phyloP scores from a whole-genome alignment of 805 yeast species.

The Debaryomyces castellii region DNA sequence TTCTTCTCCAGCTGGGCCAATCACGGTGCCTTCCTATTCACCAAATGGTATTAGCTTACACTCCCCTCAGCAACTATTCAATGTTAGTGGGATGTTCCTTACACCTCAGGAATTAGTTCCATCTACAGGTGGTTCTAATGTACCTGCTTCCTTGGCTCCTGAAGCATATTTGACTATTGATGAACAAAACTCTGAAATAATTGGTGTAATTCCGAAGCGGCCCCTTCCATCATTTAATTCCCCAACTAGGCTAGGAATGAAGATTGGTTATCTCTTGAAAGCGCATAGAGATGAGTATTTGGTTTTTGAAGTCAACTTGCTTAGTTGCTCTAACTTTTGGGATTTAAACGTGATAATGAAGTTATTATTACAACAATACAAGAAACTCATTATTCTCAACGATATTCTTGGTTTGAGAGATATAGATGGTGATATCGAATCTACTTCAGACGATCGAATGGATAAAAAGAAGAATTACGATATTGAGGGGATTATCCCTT shows the following conservation, averaged over 20 bases:
- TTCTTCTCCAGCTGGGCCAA: conserved; percentile 21
- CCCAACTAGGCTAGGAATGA: conserved; percentile 66
- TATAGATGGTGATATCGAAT: conserved; percentile 14
- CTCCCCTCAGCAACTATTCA: conserved; percentile 38
- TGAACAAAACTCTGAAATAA: conserved; percentile 50
- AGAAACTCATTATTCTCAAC: conserved; percentile 49
- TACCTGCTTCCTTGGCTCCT: neutral
- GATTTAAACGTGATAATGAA: conserved; percentile 54
- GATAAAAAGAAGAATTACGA: conserved; percentile 8
- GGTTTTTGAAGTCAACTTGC: conserved; percentile 61
- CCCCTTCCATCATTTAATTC: conserved; percentile 70
- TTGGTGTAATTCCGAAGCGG: conserved; percentile 57
- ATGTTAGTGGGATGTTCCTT: conserved; percentile 30
- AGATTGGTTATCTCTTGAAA: conserved; percentile 65
- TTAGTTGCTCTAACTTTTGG: conserved; percentile 73
- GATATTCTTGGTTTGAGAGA: conserved; percentile 35
- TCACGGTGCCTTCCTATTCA: conserved; percentile 30
- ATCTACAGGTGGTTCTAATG: conserved; percentile 2
- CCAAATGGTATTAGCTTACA: conserved; percentile 27
- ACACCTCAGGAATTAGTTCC: conserved; percentile 27
- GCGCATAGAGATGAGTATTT: conserved; percentile 24
- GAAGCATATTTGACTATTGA: conserved; percentile 32
- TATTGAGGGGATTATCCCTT: conserved; percentile 51
- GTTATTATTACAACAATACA: conserved; percentile 57
- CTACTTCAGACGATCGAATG: conserved; percentile 1